phyloP scores from a whole-genome alignment of 2,329 filamentous ascomycete genomes.

The Lasiodiplodia hormozganensis region DNA sequence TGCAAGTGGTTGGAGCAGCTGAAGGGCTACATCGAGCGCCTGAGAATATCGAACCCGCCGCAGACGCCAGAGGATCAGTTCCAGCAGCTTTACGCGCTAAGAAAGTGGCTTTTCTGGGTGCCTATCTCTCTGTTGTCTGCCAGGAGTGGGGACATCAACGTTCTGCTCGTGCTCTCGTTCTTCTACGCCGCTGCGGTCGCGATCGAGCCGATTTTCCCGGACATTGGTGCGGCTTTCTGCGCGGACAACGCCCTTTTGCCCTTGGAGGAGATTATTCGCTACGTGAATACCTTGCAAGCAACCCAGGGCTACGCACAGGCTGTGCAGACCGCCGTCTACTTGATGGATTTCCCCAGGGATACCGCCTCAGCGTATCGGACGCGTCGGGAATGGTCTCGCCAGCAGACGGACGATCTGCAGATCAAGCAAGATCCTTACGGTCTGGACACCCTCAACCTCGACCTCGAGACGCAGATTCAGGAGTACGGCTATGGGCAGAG shows the following conservation, averaged over 20 bases:
- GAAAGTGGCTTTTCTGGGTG: conserved; percentile 96
- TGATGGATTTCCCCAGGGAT: conserved; percentile 56
- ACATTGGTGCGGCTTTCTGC: conserved; percentile 85
- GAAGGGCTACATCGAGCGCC: conserved; percentile 54
- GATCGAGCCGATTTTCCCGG: conserved; percentile 89
- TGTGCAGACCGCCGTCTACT: conserved; percentile 51
- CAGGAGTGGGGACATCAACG: conserved; percentile 75
- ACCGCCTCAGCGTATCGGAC: conserved; percentile 52
- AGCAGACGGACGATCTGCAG: conserved; percentile 44
- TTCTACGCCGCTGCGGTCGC: conserved; percentile 89
- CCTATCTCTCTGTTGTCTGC: conserved; percentile 83
- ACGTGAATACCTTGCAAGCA: conserved; percentile 70
- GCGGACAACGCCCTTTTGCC: conserved; percentile 73
- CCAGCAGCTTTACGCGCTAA: conserved; percentile 83
- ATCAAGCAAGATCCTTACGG: conserved; percentile 45
- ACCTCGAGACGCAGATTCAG: conserved; percentile 49
- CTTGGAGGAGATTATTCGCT: conserved; percentile 83
- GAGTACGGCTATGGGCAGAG: conserved; percentile 51
- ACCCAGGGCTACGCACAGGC: conserved; percentile 50
- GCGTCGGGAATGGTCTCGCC: conserved; percentile 47
- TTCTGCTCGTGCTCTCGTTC: conserved; percentile 84
- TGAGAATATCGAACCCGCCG: conserved; percentile 50
- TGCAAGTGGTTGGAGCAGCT: conserved; percentile 58
- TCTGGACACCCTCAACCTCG: conserved; percentile 48
- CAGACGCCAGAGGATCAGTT: conserved; percentile 79